These are phyloP conservation scores for Mortierella sp. DNA, from an alignment of 371 early-diverging fungal genomes.

Conservation along the genomic window DNA sequence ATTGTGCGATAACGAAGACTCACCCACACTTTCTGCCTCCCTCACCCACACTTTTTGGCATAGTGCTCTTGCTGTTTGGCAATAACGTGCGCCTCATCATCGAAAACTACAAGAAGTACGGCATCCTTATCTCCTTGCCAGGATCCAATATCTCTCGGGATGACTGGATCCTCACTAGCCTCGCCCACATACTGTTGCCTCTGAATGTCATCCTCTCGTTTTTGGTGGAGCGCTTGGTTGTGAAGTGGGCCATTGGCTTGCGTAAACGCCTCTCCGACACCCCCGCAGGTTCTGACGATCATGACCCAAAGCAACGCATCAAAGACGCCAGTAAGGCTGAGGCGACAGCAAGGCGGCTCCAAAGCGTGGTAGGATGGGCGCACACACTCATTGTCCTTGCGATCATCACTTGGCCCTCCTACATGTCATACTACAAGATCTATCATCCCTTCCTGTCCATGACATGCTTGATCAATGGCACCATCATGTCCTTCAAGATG, in stretches of 20 bases:
- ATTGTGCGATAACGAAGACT: not conserved
- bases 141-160: conserved; percentile 61
- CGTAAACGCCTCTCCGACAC: conserved; percentile 30
- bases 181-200: conserved; percentile 65
- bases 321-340: conserved; percentile 10
- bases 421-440: conserved; percentile 75
- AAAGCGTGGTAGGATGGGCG: conserved; percentile 42
- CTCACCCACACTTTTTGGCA: not conserved
- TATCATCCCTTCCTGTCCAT: conserved; percentile 81
- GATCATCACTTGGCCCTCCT: conserved; percentile 70
- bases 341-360: conserved; percentile 7
- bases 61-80: conserved; percentile 85
- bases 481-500: conserved; percentile 80
- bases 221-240: conserved; percentile 63
- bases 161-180: conserved; percentile 65
- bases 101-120: conserved; percentile 92
- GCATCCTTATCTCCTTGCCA: conserved; percentile 78
- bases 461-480: conserved; percentile 66
- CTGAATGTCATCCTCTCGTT: conserved; percentile 63
- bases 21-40: not conserved
- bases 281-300: not conserved
- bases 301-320: conserved; percentile 22
- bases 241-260: conserved; percentile 40
- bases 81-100: conserved; percentile 85
- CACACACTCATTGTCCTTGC: conserved; percentile 69